Conservation (phyloP, 1,284 basidiomycete species). For the Cutaneotrichosporon sp. region DNA sequence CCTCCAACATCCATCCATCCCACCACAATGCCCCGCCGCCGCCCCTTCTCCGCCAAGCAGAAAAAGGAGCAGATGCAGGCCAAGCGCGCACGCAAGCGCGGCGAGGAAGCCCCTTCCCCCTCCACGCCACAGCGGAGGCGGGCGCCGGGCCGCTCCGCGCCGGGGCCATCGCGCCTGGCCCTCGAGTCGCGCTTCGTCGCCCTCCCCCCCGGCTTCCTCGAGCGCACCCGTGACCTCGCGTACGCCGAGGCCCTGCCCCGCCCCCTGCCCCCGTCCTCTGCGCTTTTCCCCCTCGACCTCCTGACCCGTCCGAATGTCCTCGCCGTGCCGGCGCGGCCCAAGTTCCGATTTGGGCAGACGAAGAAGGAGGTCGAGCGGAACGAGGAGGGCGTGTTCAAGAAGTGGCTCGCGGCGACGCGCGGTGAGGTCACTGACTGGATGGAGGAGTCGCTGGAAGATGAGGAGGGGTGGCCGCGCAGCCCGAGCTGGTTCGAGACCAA, state of each 20-base stretch:
- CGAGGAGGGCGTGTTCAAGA: slow-evolving; percentile 73
- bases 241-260: slow-evolving; percentile 60
- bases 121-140: neutral
- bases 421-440: slow-evolving; percentile 62
- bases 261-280: slow-evolving; percentile 60
- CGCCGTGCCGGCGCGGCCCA: slow-evolving; percentile 70
- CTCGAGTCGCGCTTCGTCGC: slow-evolving; percentile 61
- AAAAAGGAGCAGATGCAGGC: slow-evolving; percentile 68
- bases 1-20: neutral
- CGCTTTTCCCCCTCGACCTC: slow-evolving; percentile 55
- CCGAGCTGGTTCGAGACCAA: slow-evolving; percentile 81
- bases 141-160: slow-evolving; percentile 2
- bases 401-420: slow-evolving; percentile 70
- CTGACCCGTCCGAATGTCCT: slow-evolving; percentile 20
- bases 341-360: slow-evolving; percentile 79
- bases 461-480: slow-evolving; percentile 31
- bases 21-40: slow-evolving; percentile 13
- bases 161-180: neutral
- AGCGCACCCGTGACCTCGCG: slow-evolving; percentile 64
- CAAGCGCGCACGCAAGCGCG: slow-evolving; percentile 78
- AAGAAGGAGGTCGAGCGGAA: slow-evolving; percentile 83
- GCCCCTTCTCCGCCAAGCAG: slow-evolving; percentile 62
- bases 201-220: slow-evolving; percentile 66
- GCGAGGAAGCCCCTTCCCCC: slow-evolving; percentile 45
- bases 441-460: slow-evolving; percentile 26